These are phyloP conservation scores for Candida stauntonica DNA, from an alignment of 805 yeast genomes.

Conservation along the genomic window DNA sequence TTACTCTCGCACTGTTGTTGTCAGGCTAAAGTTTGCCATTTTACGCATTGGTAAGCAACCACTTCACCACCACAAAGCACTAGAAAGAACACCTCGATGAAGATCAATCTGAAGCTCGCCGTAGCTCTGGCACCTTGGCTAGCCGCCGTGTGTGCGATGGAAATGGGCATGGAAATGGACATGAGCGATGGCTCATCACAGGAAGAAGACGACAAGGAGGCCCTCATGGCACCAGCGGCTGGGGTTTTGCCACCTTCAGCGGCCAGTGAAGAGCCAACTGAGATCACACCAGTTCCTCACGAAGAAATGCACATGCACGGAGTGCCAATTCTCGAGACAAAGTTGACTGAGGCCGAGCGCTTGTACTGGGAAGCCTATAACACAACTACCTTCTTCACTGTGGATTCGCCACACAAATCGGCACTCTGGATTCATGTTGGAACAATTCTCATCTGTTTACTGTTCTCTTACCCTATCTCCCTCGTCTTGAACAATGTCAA, in stretches of 20 bases:
- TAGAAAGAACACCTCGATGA: too few relatives aligned
- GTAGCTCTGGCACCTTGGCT: too few relatives aligned
- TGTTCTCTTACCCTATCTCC: slow-evolving; percentile 62
- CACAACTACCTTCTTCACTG: slow-evolving; percentile 68
- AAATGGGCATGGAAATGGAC: slow-evolving; percentile 26
- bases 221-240: background rate
- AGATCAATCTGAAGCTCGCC: too few relatives aligned
- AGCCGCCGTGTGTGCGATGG: too few relatives aligned
- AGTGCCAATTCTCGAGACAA: slow-evolving; percentile 61
- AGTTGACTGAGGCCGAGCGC: slow-evolving; percentile 66
- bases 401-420: slow-evolving; percentile 43
- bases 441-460: slow-evolving; percentile 39
- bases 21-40: too few relatives aligned
- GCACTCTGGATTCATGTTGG: slow-evolving; percentile 53
- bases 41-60: too few relatives aligned
- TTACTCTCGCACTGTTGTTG: too few relatives aligned
- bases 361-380: slow-evolving; percentile 75
- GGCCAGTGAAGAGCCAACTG: slow-evolving; percentile 12
- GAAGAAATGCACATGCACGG: slow-evolving; percentile 56
- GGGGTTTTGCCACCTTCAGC: slow-evolving; percentile 1
- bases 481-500: slow-evolving; percentile 59
- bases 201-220: background rate
- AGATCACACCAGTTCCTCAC: slow-evolving; percentile 42
- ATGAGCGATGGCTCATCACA: slow-evolving; percentile 1
- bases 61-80: too few relatives aligned